A percentile compares a stretch with the other conserved stretches of the same genome.
phyloP scores from a whole-genome alignment of 768 basidiomycete species.

The Chiua virens region DNA sequence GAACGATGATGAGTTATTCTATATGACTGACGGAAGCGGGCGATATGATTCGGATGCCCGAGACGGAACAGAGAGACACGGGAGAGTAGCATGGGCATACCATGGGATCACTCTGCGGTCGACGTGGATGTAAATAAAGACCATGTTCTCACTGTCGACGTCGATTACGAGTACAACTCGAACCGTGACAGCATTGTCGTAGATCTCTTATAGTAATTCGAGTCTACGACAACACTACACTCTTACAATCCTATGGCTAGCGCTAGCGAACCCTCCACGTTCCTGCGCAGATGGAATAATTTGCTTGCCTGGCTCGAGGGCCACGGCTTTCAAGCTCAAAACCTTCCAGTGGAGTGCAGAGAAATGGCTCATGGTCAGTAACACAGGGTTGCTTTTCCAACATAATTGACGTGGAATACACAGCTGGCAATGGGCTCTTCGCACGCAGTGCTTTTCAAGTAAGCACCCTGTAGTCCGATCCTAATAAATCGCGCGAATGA shows the following conservation, averaged over 20 bases:
- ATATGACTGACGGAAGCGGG: neutral
- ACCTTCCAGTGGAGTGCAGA: slow-evolving; percentile 52
- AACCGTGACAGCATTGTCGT: no score
- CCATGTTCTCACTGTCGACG: no score
- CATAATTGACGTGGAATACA: slow-evolving; percentile 5
- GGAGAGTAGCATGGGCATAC: neutral
- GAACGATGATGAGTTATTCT: neutral
- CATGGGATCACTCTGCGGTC: slow-evolving; percentile 5
- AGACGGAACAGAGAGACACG: neutral
- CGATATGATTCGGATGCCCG: slow-evolving; percentile 1
- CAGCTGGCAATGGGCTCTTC: slow-evolving; percentile 72
- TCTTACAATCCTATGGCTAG: neutral
- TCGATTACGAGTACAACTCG: no score
- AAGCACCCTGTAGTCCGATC: slow-evolving; percentile 10
- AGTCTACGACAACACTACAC: no score
- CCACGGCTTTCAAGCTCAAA: slow-evolving; percentile 46
- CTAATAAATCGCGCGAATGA: neutral
- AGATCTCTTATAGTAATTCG: no score
- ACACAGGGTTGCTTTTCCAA: slow-evolving; percentile 1
- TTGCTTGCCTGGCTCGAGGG: slow-evolving; percentile 54
- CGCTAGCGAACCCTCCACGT: neutral
- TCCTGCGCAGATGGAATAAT: slow-evolving; percentile 38
- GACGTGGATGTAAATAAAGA: no score
- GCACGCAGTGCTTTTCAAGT: slow-evolving; percentile 45
- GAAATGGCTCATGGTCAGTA: slow-evolving; percentile 49